Percentiles rank a stretch among this genome's conserved stretches.
These are phyloP conservation scores for Candida dendrica DNA, from an alignment of 805 yeast species.

Conservation along the genomic window DNA sequence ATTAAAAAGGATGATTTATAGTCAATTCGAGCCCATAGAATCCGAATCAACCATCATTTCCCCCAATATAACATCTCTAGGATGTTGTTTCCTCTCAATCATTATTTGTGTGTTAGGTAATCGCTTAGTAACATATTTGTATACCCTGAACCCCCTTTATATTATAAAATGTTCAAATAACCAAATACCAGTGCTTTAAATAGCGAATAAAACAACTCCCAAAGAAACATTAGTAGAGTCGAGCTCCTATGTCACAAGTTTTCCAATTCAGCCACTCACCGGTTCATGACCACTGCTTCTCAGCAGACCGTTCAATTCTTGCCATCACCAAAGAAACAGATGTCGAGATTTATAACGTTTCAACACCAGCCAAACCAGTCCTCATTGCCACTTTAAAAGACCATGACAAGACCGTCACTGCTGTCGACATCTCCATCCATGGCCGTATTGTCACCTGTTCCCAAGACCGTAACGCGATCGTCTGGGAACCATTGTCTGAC, in stretches of 20 bases:
- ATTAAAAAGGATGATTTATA: too few species aligned
- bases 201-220: not conserved
- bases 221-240: slow-evolving; percentile 21
- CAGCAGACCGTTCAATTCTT: slow-evolving; percentile 53
- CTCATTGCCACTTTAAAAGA: slow-evolving; percentile 64
- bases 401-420: slow-evolving; percentile 91
- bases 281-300: slow-evolving; percentile 87
- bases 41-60: too few species aligned
- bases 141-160: too few species aligned
- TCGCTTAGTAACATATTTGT: too few species aligned
- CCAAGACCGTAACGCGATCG: slow-evolving; percentile 95
- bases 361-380: slow-evolving; percentile 45
- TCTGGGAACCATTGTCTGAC: slow-evolving; percentile 75
- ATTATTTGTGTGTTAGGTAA: too few species aligned
- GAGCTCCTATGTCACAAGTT: slow-evolving; percentile 25
- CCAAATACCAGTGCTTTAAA: too few species aligned
- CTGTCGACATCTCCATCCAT: slow-evolving; percentile 82
- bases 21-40: too few species aligned
- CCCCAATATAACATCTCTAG: too few species aligned
- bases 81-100: too few species aligned
- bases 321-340: slow-evolving; percentile 78
- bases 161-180: too few species aligned
- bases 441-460: slow-evolving; percentile 95
- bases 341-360: slow-evolving; percentile 66
- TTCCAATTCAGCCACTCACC: slow-evolving; percentile 76